phyloP scores from a whole-genome alignment of 345 rosid genomes.

The Gossypium longicalyx region DNA sequence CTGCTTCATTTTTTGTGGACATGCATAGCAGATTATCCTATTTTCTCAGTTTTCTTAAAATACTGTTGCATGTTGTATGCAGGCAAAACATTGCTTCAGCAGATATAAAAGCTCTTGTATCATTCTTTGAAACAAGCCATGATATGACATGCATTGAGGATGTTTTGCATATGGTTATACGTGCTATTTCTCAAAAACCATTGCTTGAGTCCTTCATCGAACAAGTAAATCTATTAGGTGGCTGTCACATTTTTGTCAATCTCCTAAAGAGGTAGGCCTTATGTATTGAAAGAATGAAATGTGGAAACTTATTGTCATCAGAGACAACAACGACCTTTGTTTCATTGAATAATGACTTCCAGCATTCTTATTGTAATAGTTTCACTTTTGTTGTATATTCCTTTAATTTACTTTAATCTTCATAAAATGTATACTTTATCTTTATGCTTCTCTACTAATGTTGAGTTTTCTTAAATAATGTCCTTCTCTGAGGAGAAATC shows the following conservation, averaged over 20 bases:
- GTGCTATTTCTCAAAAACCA: slow-evolving; percentile 70
- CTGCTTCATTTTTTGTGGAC: neutral
- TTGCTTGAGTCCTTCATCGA: slow-evolving; percentile 76
- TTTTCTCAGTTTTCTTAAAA: slow-evolving; percentile 16
- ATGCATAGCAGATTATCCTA: slow-evolving; percentile 11
- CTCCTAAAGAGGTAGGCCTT: slow-evolving; percentile 73
- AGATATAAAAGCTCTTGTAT: slow-evolving; percentile 69
- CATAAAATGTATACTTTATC: neutral
- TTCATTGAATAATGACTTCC: slow-evolving; percentile 2
- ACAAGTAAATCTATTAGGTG: slow-evolving; percentile 80
- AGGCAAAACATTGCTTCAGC: slow-evolving; percentile 67
- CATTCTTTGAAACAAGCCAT: slow-evolving; percentile 84
- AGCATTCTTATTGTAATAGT: neutral
- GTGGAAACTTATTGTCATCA: neutral
- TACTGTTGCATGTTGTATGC: slow-evolving; percentile 24
- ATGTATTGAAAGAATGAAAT: neutral
- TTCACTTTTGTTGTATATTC: neutral
- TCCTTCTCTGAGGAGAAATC: slow-evolving; percentile 2
- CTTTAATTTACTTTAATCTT: neutral
- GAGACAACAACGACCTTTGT: neutral
- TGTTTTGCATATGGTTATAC: slow-evolving; percentile 85
- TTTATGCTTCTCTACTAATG: neutral
- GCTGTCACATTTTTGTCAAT: slow-evolving; percentile 82
- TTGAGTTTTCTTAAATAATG: neutral
- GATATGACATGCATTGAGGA: slow-evolving; percentile 93